Evolutionary conservation across 2,329 filamentous ascomycete species (phyloP), one percentile per base, ranked within the genome.

Genomic region (Monilinia fructicola): DNA sequence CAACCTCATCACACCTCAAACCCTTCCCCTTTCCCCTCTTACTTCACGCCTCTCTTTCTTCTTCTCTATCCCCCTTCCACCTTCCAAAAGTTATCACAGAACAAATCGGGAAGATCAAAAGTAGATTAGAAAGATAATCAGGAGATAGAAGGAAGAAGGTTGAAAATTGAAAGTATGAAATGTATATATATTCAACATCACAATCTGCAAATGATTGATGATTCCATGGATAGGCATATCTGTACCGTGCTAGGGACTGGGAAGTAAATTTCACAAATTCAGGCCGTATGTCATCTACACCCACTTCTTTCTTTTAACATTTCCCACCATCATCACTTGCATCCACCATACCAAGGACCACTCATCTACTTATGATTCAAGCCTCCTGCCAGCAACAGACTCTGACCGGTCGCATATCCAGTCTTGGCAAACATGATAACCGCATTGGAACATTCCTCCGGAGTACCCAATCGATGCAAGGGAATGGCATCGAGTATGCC

Each of bases 351-450:
- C 10, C 40, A 21, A 38, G 18, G 31, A 35, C 31, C 31, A 10
- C 28, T 11, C 1, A 7, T 23, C n/a, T 61, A 66, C 40, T 66
- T 66, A 16, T 66, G 64, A 44, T 73, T 74, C 66, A 78, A 73
- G 0, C 79, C 79, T 18, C 79, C 79, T 73, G 79, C 77, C 60
- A 81, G 75, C 31, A 76, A 72, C 31, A 80, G 74, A 54, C 80
- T 78, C 72, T 83, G 81, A 63, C 81, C 81, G 21, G 80, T 82
- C 64, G 81, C 75, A 73, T 81, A 82, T 2, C 76, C 77, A 4
- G 78, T 81, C 72, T 78, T 79, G 14, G 81, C 77, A 74, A 82
- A 79, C 80, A 80, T 82, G 12, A 78, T 64, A 11, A 83, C 79
- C 12, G 79, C 81, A 69, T 81, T 79, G 1, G 81, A 80, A 67